Percentiles rank a stretch among this genome's conserved stretches.
Conservation (phyloP, 345 rosid species). For the Populus alba region DNA sequence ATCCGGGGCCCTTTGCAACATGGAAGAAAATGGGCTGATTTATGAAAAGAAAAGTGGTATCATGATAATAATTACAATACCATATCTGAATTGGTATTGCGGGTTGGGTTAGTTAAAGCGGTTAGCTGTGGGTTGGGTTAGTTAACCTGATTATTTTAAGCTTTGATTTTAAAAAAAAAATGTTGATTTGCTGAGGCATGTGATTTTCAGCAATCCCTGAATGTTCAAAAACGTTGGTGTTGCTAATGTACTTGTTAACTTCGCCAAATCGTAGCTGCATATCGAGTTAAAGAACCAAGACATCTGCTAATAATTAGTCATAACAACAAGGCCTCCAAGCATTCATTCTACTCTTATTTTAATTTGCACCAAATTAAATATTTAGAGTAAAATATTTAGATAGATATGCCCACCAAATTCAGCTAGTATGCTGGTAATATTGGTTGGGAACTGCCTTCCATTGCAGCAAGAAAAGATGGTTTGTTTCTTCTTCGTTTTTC, state of each 20-base stretch:
- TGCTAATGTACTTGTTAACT: constrained; percentile 23
- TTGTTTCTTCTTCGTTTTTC: constrained; percentile 41
- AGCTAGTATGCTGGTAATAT: constrained; percentile 40
- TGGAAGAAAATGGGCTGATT: neutral
- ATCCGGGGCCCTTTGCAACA: constrained; percentile 38
- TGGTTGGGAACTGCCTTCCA: constrained; percentile 42
- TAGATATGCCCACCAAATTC: constrained; percentile 13
- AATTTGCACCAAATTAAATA: neutral
- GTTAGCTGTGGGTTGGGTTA: too few relatives aligned
- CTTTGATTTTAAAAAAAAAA: neutral
- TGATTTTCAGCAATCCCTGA: constrained; percentile 37
- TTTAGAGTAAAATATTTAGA: neutral
- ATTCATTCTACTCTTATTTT: neutral
- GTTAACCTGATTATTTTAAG: too few relatives aligned
- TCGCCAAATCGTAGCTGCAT: constrained; percentile 38
- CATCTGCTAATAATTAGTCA: neutral
- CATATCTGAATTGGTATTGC: too few relatives aligned
- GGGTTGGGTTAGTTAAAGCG: too few relatives aligned
- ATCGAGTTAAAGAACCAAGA: neutral
- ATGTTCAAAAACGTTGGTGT: constrained; percentile 39
- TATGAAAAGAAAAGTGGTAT: neutral
- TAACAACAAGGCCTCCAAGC: neutral
- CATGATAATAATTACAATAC: too few relatives aligned
- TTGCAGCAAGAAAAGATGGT: constrained; percentile 45
- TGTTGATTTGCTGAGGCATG: constrained; percentile 40